A percentile compares a stretch with the other conserved stretches of the same genome.
These are phyloP conservation scores for Venturia aucupariae DNA, from an alignment of 2,329 filamentous ascomycete genomes.

Conservation along the genomic window DNA sequence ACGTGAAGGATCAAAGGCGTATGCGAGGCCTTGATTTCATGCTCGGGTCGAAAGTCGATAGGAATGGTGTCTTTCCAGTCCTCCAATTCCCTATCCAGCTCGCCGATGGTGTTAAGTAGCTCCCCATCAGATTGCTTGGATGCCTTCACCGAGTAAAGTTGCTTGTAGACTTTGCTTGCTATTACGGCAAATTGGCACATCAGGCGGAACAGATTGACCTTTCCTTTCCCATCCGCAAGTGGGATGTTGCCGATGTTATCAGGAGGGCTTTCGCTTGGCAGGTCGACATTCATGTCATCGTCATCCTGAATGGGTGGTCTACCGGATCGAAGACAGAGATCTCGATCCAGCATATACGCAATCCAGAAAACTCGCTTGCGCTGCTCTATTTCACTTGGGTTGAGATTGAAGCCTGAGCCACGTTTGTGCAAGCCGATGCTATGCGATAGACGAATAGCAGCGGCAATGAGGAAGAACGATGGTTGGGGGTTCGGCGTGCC, in stretches of 20 bases:
- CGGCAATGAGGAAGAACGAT: conserved; percentile 80
- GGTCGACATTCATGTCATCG: conserved; percentile 88
- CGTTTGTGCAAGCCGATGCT: conserved; percentile 93
- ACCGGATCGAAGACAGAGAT: conserved; percentile 64
- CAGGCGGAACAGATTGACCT: conserved; percentile 87
- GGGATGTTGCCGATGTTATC: conserved; percentile 96
- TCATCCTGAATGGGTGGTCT: conserved; percentile 64
- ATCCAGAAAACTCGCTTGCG: conserved; percentile 72
- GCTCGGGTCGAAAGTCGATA: conserved; percentile 90
- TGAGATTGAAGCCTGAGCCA: conserved; percentile 85
- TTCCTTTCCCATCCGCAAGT: conserved; percentile 76
- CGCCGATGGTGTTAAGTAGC: conserved; percentile 87
- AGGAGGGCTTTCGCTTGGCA: conserved; percentile 80
- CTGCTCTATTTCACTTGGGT: conserved; percentile 89
- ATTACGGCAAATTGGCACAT: conserved; percentile 90
- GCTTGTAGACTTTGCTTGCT: conserved; percentile 88
- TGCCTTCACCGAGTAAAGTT: conserved; percentile 85
- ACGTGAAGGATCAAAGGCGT: conserved; percentile 91
- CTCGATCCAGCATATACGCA: conserved; percentile 64
- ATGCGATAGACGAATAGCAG: conserved; percentile 82
- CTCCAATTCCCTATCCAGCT: conserved; percentile 74
- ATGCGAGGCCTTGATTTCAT: conserved; percentile 88
- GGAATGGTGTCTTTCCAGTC: conserved; percentile 96
- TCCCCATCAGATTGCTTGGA: conserved; percentile 88
- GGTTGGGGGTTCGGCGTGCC: conserved; percentile 96